Percentiles rank a stretch among this genome's conserved stretches.
Evolutionary conservation across 2,329 filamentous ascomycete species (phyloP).

Genomic region (Fusarium circinatum): DNA sequence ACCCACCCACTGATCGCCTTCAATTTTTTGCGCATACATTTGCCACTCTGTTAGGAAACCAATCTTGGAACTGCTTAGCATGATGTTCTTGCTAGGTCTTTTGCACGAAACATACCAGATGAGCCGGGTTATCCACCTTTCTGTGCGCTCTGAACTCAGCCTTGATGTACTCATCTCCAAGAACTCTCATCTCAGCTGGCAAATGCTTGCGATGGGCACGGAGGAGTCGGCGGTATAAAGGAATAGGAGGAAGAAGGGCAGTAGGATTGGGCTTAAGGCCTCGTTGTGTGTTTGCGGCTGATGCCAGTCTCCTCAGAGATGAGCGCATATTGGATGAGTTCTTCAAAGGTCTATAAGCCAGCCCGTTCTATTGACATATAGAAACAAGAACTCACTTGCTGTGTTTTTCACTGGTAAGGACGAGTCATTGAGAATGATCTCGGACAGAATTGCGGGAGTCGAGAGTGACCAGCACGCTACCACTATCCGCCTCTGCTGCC

Average conservation of each 20-base stretch:
- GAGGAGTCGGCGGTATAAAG: constrained; percentile 87
- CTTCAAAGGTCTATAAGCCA: background rate
- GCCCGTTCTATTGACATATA: background rate
- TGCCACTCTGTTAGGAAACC: constrained; percentile 98
- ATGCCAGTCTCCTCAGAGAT: constrained; percentile 49
- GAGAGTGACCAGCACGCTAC: constrained; percentile 28
- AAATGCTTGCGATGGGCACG: constrained; percentile 86
- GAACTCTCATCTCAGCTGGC: constrained; percentile 75
- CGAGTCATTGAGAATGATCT: constrained; percentile 7
- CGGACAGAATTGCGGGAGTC: constrained; percentile 17
- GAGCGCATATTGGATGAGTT: constrained; percentile 40
- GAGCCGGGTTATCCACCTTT: constrained; percentile 87
- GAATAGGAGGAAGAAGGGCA: constrained; percentile 86
- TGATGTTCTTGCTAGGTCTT: background rate
- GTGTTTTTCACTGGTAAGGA: background rate
- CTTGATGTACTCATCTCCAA: constrained; percentile 95
- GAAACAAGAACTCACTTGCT: background rate
- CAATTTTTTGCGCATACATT: constrained; percentile 89
- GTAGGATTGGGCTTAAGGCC: constrained; percentile 56
- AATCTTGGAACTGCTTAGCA: constrained; percentile 65
- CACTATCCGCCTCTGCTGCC: constrained; percentile 16
- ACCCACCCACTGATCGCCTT: constrained; percentile 86
- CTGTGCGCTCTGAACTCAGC: constrained; percentile 88
- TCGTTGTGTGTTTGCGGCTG: constrained; percentile 47
- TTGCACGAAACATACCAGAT: constrained; percentile 72